Evolutionary conservation across 768 basidiomycete species (phyloP), one percentile per base, ranked within the genome.

Genomic region (Calocera cornea): DNA sequence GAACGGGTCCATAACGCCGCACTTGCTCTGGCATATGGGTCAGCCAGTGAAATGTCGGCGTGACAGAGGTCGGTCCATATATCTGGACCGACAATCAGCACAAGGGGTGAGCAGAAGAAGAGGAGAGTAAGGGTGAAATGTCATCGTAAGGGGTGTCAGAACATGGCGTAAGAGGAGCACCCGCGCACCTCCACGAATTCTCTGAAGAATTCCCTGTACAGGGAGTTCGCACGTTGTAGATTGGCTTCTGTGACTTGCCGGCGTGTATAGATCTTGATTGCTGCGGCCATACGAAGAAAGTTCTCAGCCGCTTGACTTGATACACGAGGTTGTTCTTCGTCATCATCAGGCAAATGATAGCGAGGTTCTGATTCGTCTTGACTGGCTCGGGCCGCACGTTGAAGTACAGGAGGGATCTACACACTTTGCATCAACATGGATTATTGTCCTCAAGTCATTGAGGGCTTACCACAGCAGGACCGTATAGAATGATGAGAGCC

Each of bases 31-130:
- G 41, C 0, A 76, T 72, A 44, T 80, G 79, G 0, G 73, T 76
- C 0, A 73, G 71, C 33, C 75, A 80, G 65, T 80, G 79, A 47
- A 77, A 76, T 67, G 80, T 80, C 1, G 76, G 79, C 24, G 71
- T 70, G 8, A 80, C 73, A 0, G 72, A 69, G 0, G 65, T 68
- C 0, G 70, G 67, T 0, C 78, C 75, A 64, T 78, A 78, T 0
- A 78, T 65, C 77, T 79, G 24, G 34, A 65, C 8, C 24, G 19
- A 7, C 5, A 19, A 19, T 47, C 44, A 47, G 44, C 5, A 3
- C 44, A 41, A 41, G 44, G 44, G 5, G 19, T 47, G 44, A 19
- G 44, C 8, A 47, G 19, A 47, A 47, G 44, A 19, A 47, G 19
- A 24, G 19, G 16, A 19, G 44, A 47, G 7, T 3, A 47, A 19